Conservation (phyloP, 2,329 filamentous ascomycete genomes). For the Paraphaeosphaeria minitans region DNA sequence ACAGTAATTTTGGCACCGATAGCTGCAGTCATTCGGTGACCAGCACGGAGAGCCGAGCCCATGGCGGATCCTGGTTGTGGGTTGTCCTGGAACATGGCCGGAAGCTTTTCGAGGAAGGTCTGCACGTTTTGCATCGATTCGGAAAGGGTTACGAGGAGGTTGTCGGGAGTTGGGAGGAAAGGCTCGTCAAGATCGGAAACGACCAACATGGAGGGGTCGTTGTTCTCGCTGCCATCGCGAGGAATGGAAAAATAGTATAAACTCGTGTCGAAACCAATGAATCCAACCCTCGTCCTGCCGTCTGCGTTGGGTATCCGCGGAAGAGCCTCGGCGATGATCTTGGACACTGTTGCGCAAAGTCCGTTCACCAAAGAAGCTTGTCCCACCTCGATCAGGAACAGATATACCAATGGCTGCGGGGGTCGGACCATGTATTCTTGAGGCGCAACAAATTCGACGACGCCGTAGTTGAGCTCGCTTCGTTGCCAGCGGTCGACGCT, state of each 20-base stretch:
- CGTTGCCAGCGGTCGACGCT: slow-evolving; percentile 90
- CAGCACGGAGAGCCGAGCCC: slow-evolving; percentile 89
- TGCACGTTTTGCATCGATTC: slow-evolving; percentile 93
- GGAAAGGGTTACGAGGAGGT: slow-evolving; percentile 85
- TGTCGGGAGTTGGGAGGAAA: slow-evolving; percentile 90
- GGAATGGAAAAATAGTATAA: slow-evolving; percentile 96
- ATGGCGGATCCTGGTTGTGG: slow-evolving; percentile 90
- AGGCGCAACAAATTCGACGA: slow-evolving; percentile 95
- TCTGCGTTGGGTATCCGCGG: slow-evolving; percentile 99
- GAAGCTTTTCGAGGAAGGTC: slow-evolving; percentile 85
- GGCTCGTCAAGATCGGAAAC: slow-evolving; percentile 95
- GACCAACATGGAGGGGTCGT: slow-evolving; percentile 88
- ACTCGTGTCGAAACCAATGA: slow-evolving; percentile 92
- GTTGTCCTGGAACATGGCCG: slow-evolving; percentile 95
- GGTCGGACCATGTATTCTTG: slow-evolving; percentile 99
- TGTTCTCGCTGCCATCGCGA: slow-evolving; percentile 81
- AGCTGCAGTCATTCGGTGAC: slow-evolving; percentile 92
- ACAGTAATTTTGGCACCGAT: slow-evolving; percentile 95
- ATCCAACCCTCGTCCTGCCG: slow-evolving; percentile 83
- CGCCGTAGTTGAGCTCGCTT: slow-evolving; percentile 91
- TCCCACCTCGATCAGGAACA: slow-evolving; percentile 95
- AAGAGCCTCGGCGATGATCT: slow-evolving; percentile 92
- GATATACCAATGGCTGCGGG: slow-evolving; percentile 91
- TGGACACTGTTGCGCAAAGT: slow-evolving; percentile 86
- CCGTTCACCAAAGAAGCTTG: slow-evolving; percentile 88